Base-by-base conservation (phyloP, 2,329 filamentous ascomycete species). In the Pseudocercospora eumusae region DNA sequence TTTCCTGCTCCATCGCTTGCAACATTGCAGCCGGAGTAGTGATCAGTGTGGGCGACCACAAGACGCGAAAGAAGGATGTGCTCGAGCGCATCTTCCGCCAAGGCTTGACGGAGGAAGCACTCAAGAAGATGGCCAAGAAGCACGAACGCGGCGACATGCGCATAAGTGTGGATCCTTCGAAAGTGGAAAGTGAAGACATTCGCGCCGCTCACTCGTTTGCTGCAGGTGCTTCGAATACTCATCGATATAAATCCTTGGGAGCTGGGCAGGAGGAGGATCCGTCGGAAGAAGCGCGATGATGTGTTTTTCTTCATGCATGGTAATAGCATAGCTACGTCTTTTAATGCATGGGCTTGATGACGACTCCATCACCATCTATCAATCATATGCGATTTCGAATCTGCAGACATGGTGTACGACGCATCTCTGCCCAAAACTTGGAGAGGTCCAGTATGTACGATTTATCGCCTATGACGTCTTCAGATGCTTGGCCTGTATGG, bases 61-160 rank as follows among this genome's bases (percentile, higher is more conserved):
- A 83, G 65, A 92, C 91, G 1, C 81, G 91, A 56, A 96, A 96
- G 82, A 93, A 92, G 83, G 91, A 96, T 45, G 90, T 96, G 0
- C 81, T 92, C 21, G 88, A 93, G 71, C 83, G 88, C 49, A 85
- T 95, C 76, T 86, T 90, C 70, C 81, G 90, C 28, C 91, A 95
- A 73, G 86, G 91, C 66, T 76, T 96, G 60, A 96, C 91, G 0
- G 77, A 82, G 52, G 81, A 86, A 68, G 86, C 86, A 0, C 87
- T 88, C 66, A 80, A 81, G 66, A 83, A 83, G 40, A 66, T 72
- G 59, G 69, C 69, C 49, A 67, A 68, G 62, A 68, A 62, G 50
- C 66, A 67, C 20, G 64, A 62, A 10, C 55, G 66, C 2, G 66
- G 68, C 4, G 63, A 66, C 13, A 62, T 68, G 59, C 56, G 50